phyloP scores from a whole-genome alignment of 2,329 filamentous ascomycete species.

The Cladophialophora bantiana region DNA sequence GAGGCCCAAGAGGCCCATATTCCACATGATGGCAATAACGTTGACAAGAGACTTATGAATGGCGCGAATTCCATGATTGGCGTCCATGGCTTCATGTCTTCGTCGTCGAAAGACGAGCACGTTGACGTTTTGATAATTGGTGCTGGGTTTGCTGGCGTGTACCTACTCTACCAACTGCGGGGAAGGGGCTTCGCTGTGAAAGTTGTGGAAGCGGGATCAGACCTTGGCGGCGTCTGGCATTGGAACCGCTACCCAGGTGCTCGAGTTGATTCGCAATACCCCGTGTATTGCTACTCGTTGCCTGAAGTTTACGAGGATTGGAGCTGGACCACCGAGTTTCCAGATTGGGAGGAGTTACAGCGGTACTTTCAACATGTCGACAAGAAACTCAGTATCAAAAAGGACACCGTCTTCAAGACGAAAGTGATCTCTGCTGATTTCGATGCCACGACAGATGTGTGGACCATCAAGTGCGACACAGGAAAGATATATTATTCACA shows the following conservation, averaged over 20 bases:
- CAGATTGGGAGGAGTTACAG: constrained; percentile 29
- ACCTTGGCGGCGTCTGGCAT: constrained; percentile 26
- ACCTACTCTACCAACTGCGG: too few species aligned
- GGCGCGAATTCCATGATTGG: too few species aligned
- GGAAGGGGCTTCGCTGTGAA: too few species aligned
- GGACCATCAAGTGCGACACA: constrained; percentile 52
- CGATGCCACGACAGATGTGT: constrained; percentile 46
- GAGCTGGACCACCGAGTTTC: constrained; percentile 34
- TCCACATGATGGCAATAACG: too few species aligned
- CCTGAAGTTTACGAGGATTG: constrained; percentile 53
- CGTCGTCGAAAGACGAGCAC: too few species aligned
- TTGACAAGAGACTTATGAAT: too few species aligned
- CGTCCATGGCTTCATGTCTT: too few species aligned
- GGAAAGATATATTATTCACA: constrained; percentile 41
- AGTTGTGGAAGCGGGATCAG: constrained; percentile 18
- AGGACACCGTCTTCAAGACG: constrained; percentile 46
- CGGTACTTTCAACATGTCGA: constrained; percentile 31
- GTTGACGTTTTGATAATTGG: too few species aligned
- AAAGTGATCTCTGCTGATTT: constrained; percentile 49
- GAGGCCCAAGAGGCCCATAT: too few species aligned
- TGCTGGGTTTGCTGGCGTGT: too few species aligned
- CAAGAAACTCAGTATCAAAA: constrained; percentile 42
- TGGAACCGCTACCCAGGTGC: constrained; percentile 50
- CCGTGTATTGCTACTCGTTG: constrained; percentile 57
- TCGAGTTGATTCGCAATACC: constrained; percentile 56